Percentiles rank a stretch among this genome's conserved stretches.
Conservation (phyloP, 345 rosid genomes). For the Citrus unshiu region DNA sequence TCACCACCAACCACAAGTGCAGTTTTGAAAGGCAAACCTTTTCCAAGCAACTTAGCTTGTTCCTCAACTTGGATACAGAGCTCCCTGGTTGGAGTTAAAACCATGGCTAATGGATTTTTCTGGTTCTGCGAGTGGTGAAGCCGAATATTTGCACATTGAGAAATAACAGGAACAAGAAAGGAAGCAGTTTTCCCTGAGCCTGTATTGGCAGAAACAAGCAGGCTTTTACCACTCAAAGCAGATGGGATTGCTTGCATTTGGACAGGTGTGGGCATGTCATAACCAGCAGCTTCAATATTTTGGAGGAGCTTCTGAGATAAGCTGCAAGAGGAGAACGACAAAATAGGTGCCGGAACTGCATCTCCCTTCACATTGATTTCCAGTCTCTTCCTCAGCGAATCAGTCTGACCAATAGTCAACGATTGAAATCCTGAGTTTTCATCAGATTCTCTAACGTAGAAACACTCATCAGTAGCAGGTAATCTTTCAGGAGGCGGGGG, state of each 20-base stretch:
- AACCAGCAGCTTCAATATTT: constrained; percentile 72
- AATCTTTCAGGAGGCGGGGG: constrained; percentile 28
- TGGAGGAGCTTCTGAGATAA: constrained; percentile 59
- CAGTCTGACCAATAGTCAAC: constrained; percentile 35
- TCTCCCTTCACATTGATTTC: constrained; percentile 66
- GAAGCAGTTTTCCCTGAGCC: constrained; percentile 94
- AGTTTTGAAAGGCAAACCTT: constrained; percentile 85
- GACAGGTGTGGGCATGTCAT: constrained; percentile 71
- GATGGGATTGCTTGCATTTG: constrained; percentile 92
- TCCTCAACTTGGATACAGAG: constrained; percentile 87
- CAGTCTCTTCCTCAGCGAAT: constrained; percentile 60
- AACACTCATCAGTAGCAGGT: constrained; percentile 73
- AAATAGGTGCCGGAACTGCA: constrained; percentile 48
- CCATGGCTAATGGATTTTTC: constrained; percentile 61
- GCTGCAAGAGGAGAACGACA: constrained; percentile 63
- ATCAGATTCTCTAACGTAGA: constrained; percentile 56
- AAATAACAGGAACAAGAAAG: constrained; percentile 72
- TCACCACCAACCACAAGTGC: constrained; percentile 95
- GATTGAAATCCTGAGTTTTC: constrained; percentile 20
- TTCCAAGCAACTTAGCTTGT: constrained; percentile 87
- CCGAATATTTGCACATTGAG: constrained; percentile 47
- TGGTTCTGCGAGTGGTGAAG: constrained; percentile 21
- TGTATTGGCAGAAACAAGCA: constrained; percentile 83
- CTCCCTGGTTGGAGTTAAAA: constrained; percentile 87
- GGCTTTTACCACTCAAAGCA: constrained; percentile 57